These are phyloP conservation scores for Candida maesae DNA, from an alignment of 805 yeast genomes.

Conservation along the genomic window DNA sequence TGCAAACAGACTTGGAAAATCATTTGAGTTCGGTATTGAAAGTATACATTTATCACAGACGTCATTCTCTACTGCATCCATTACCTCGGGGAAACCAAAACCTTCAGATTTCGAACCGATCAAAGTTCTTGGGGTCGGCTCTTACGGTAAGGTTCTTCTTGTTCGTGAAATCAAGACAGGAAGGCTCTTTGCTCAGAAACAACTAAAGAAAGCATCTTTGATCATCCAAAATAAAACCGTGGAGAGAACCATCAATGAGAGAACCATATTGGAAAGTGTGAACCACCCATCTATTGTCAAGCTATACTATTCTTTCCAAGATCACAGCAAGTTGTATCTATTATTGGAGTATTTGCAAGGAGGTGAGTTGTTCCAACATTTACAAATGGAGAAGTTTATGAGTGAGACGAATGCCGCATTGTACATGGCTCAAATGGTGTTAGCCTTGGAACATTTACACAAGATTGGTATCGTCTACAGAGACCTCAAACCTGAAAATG, in stretches of 20 bases:
- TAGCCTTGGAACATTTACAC: slow-evolving; percentile 91
- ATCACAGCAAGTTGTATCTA: slow-evolving; percentile 67
- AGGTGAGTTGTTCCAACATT: slow-evolving; percentile 89
- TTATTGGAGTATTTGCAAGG: slow-evolving; percentile 83
- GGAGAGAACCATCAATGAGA: slow-evolving; percentile 78
- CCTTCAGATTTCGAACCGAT: slow-evolving; percentile 65
- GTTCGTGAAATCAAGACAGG: slow-evolving; percentile 65
- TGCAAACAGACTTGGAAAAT: slow-evolving; percentile 37
- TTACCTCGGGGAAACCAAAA: slow-evolving; percentile 21
- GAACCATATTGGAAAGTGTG: slow-evolving; percentile 62
- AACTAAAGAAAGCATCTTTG: slow-evolving; percentile 76
- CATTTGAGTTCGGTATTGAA: slow-evolving; percentile 48
- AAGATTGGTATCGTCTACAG: slow-evolving; percentile 94
- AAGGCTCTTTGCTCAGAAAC: slow-evolving; percentile 80
- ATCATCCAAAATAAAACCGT: slow-evolving; percentile 53
- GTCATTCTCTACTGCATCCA: not conserved
- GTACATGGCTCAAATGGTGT: slow-evolving; percentile 89
- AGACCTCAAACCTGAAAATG: slow-evolving; percentile 95
- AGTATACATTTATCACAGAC: slow-evolving; percentile 30
- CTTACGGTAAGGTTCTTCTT: slow-evolving; percentile 81
- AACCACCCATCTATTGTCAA: slow-evolving; percentile 83
- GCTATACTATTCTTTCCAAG: slow-evolving; percentile 81
- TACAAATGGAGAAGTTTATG: slow-evolving; percentile 92
- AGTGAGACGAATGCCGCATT: slow-evolving; percentile 88
- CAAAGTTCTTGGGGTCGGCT: slow-evolving; percentile 80